Conservation (phyloP, 495 filamentous ascomycete species). For the Schizothecium vesticola region DNA sequence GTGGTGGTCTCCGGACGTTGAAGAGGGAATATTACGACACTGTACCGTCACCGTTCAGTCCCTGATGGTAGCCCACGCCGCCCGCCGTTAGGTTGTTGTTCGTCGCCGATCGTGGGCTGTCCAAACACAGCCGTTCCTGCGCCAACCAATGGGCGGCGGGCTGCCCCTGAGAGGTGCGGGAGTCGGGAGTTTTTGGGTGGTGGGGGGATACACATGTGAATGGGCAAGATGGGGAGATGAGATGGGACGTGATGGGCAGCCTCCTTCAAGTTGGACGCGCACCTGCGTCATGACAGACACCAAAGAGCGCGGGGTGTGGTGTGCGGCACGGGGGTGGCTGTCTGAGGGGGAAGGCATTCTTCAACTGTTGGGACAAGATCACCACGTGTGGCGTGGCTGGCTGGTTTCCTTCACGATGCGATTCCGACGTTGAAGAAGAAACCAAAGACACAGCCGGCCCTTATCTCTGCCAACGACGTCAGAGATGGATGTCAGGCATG, state of each 20-base stretch:
- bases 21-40: background rate
- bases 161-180: background rate
- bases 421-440: background rate
- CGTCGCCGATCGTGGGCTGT: background rate
- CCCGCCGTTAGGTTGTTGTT: background rate
- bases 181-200: background rate
- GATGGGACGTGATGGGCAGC: background rate
- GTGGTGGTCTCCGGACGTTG: background rate
- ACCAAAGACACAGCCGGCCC: background rate
- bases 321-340: background rate
- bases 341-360: background rate
- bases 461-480: background rate
- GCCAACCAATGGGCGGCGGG: background rate
- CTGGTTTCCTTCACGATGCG: background rate
- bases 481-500: background rate
- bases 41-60: background rate
- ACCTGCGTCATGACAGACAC: background rate
- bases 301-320: background rate
- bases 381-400: background rate
- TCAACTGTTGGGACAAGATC: background rate
- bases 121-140: background rate
- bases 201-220: background rate
- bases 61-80: background rate
- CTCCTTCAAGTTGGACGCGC: background rate
- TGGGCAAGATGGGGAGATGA: background rate